Evolutionary conservation across 2,329 filamentous ascomycete genomes (phyloP), one percentile per base, ranked within the genome.

Genomic region (Trichophyton equinum): DNA sequence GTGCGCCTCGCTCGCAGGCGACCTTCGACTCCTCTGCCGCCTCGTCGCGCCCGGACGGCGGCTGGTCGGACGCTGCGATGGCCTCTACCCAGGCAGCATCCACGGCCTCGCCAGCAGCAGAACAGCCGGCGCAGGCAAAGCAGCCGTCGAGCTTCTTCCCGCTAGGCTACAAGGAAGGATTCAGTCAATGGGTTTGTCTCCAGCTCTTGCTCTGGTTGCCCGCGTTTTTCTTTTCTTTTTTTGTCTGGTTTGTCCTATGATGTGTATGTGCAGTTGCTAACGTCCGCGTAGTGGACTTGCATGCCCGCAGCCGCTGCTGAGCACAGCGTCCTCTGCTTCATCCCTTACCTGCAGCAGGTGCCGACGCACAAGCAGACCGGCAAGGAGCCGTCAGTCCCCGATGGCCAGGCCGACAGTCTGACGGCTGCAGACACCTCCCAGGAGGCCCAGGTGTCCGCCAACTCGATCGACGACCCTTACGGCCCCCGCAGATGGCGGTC

Each of bases 151-250:
- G 67, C 38, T 85, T 82, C 73, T 97, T 99, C 66, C 91, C 94
- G 1, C 76, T 97, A 22, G 86, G 91, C 57, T 96, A 96, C 76
- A 94, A 91, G 69, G 91, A 96, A 62, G 92, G 89, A 15, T 89
- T 90, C 64, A 86, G 82, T 67, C 92, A 97, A 80, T 97, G 94
- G 90, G 64, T 65, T 62, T 55, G 64, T 42, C 36, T 8, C n/a
- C 55, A 57, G 5, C 58, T 62, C 60, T 65, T 64, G 64, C 68
- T 67, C 47, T 65, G 22, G 22, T 3, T 22, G 22, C 3, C 22
- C 3, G 22, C 22, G 22, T 22, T 22, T 18, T 18, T 18, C 18
- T 18, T 18, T 18, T 18, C 18, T 18, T 18, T 18, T 18, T 18
- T 18, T 22, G 22, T 22, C 22, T 22, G 22, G 22, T 22, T 3